phyloP scores from a whole-genome alignment of 2,329 filamentous ascomycete species.

The Ophiosphaerella narmari region DNA sequence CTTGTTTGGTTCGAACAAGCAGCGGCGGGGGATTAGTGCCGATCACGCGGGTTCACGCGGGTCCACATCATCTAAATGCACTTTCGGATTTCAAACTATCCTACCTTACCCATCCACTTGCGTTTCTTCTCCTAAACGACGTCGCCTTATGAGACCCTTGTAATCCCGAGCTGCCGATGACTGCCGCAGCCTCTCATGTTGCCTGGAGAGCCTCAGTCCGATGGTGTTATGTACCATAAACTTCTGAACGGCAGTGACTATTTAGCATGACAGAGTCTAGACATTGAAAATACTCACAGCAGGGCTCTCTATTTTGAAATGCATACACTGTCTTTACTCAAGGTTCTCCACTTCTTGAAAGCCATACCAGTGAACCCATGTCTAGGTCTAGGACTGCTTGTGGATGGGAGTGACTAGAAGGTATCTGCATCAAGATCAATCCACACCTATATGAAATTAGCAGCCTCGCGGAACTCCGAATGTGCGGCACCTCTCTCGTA shows the following conservation, averaged over 20 bases:
- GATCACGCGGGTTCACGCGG: slow-evolving; percentile 7
- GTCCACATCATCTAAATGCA: slow-evolving; percentile 14
- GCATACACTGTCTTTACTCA: neutral
- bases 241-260: neutral
- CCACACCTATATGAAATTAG: neutral
- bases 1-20: slow-evolving; percentile 5
- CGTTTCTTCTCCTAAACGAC: neutral
- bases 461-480: slow-evolving; percentile 1
- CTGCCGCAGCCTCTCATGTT: neutral
- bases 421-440: too few relatives aligned
- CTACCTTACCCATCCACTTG: slow-evolving; percentile 19
- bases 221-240: neutral
- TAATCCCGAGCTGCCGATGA: neutral
- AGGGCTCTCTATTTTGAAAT: too few relatives aligned
- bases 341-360: neutral
- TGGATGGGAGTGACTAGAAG: neutral
- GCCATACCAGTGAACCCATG: neutral
- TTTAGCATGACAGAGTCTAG: slow-evolving; percentile 1
- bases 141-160: neutral
- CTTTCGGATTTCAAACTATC: slow-evolving; percentile 18
- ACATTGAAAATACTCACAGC: neutral
- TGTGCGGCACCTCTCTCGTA: slow-evolving; percentile 1
- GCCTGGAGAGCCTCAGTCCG: slow-evolving; percentile 2
- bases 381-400: neutral
- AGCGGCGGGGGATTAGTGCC: slow-evolving; percentile 7